Evolutionary conservation across 768 basidiomycete genomes (phyloP).

Genomic region (Leccinum fibrillosum): DNA sequence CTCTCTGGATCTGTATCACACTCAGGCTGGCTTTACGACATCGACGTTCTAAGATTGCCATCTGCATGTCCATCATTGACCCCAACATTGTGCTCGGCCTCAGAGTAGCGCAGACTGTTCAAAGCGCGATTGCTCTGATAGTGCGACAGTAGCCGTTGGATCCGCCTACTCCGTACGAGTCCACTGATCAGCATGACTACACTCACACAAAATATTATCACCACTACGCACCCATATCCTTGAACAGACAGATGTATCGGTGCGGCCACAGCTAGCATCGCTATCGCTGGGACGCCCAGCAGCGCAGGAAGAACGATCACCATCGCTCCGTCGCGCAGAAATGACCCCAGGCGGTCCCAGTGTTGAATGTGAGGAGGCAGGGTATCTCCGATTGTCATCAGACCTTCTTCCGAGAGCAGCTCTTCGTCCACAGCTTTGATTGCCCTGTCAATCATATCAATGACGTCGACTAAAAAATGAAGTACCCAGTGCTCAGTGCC

Average conservation of each 20-base stretch:
- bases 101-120: background rate
- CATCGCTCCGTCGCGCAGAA: background rate
- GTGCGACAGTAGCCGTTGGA: background rate
- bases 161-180: background rate
- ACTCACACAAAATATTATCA: background rate
- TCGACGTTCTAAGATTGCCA: background rate
- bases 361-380: background rate
- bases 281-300: constrained; percentile 3
- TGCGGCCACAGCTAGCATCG: background rate
- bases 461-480: background rate
- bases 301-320: background rate
- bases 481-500: background rate
- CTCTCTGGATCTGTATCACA: background rate
- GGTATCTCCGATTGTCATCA: background rate
- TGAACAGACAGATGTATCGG: background rate
- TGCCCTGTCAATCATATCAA: background rate
- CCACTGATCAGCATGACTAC: background rate
- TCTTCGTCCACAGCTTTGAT: background rate
- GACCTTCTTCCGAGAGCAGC: background rate
- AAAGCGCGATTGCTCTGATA: background rate
- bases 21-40: background rate
- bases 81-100: background rate
- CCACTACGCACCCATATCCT: background rate
- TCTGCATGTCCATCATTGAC: background rate
- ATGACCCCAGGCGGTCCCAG: background rate